These are phyloP conservation scores for Beta lomatogona DNA, from an alignment of 179 eudicot species.

Conservation along the genomic window DNA sequence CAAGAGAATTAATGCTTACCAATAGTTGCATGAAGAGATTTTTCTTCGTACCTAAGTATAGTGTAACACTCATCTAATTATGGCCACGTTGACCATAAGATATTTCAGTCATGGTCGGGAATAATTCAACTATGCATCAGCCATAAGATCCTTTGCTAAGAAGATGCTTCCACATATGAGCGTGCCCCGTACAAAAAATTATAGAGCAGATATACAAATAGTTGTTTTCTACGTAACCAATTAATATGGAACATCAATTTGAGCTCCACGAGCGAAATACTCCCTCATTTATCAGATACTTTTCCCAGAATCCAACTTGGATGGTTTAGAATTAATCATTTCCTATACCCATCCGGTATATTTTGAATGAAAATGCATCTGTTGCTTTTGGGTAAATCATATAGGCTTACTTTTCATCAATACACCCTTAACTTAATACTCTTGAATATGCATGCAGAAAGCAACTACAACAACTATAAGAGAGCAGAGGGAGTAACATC, in stretches of 20 bases:
- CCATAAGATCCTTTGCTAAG: not conserved
- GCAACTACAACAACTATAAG: too few relatives aligned
- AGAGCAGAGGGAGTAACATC: slow-evolving; percentile 20
- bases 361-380: too few relatives aligned
- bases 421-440: too few relatives aligned
- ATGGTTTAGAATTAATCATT: too few relatives aligned
- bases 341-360: too few relatives aligned
- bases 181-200: not conserved
- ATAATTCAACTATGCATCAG: not conserved
- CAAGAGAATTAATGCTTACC: not conserved
- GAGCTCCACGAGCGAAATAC: not conserved
- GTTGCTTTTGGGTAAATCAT: too few relatives aligned
- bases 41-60: not conserved
- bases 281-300: too few relatives aligned
- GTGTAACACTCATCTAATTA: too few relatives aligned
- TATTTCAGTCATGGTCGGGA: not conserved
- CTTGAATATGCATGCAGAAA: too few relatives aligned
- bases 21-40: not conserved
- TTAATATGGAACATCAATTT: not conserved
- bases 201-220: not conserved
- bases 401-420: too few relatives aligned
- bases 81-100: not conserved
- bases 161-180: not conserved
- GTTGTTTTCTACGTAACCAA: too few relatives aligned
- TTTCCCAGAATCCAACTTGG: too few relatives aligned